Evolutionary conservation across 2,329 filamentous ascomycete genomes (phyloP).

Genomic region (Tolypocladium album): DNA sequence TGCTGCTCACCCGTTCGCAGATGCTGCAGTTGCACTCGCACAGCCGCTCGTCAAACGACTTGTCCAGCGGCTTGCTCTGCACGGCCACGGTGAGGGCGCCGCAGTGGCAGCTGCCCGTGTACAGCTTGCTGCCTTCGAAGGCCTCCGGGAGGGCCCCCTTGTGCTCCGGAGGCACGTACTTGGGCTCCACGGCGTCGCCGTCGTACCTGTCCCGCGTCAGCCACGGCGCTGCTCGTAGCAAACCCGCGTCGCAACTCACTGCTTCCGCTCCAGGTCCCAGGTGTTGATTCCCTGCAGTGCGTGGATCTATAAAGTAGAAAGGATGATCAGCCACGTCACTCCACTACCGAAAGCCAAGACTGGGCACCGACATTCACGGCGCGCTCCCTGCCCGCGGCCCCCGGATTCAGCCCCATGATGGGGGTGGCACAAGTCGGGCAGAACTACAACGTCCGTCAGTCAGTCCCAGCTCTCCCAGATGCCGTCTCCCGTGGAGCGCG

Average conservation of each 20-base stretch:
- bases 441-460: slow-evolving; percentile 28
- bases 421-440: slow-evolving; percentile 39
- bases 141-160: slow-evolving; percentile 28
- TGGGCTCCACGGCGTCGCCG: slow-evolving; percentile 18
- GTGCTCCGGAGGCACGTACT: slow-evolving; percentile 24
- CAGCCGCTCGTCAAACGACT: slow-evolving; percentile 17
- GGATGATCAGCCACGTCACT: background rate
- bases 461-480: background rate
- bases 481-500: background rate
- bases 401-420: slow-evolving; percentile 18
- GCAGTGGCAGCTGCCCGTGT: slow-evolving; percentile 43
- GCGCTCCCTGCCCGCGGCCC: background rate
- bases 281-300: slow-evolving; percentile 32
- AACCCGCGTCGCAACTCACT: slow-evolving; percentile 16
- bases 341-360: too few relatives aligned
- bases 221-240: background rate
- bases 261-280: slow-evolving; percentile 23
- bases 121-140: slow-evolving; percentile 26
- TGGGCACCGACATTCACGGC: slow-evolving; percentile 6
- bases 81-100: slow-evolving; percentile 34
- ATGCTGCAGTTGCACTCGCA: slow-evolving; percentile 41
- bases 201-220: slow-evolving; percentile 20
- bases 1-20: slow-evolving; percentile 31
- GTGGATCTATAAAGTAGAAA: slow-evolving; percentile 19
- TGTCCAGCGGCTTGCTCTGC: slow-evolving; percentile 29